These are phyloP conservation scores for Coffea humblotiana DNA, from an alignment of 305 asterid species.

Conservation along the genomic window DNA sequence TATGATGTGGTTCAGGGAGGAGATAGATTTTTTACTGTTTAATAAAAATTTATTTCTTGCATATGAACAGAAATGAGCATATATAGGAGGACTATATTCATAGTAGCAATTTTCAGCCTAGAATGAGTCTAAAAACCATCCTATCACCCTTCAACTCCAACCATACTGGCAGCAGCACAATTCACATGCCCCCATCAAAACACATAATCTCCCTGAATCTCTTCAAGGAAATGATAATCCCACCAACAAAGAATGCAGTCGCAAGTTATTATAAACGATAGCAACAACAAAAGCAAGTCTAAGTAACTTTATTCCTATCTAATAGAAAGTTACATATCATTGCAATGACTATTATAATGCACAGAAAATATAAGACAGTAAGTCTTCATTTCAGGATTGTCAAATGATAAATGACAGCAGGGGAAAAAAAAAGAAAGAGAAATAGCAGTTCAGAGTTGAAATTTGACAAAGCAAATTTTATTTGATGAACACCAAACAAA, in stretches of 20 bases:
- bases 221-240: neutral
- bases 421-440: neutral
- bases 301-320: neutral
- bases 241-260: neutral
- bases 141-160: neutral
- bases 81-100: neutral
- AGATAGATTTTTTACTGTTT: neutral
- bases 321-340: neutral
- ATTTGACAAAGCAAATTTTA: constrained; percentile 9
- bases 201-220: neutral
- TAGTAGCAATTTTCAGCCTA: neutral
- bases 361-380: neutral
- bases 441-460: constrained; percentile 8
- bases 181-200: neutral
- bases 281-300: neutral
- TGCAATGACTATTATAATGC: neutral
- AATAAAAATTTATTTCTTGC: too few relatives aligned
- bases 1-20: neutral
- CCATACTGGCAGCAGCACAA: neutral
- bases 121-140: neutral
- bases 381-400: neutral
- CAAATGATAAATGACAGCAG: neutral
- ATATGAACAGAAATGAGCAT: neutral
- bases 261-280: neutral
- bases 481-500: neutral